These are phyloP conservation scores for Pelargonium citronellum DNA, from an alignment of 441 rosid species.

Conservation along the genomic window DNA sequence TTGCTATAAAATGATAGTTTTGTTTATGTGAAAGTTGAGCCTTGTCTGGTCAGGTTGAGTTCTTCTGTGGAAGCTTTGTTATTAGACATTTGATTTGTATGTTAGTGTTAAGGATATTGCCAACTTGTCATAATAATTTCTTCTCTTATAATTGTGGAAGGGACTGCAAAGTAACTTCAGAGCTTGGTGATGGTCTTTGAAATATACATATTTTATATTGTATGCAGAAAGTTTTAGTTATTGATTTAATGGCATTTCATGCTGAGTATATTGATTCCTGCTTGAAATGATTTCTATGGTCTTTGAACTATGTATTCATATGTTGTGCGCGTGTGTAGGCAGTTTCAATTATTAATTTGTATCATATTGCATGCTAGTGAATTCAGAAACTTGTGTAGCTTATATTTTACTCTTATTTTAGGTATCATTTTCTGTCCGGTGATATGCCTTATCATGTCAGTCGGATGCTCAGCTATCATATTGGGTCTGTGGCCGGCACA, in stretches of 20 bases:
- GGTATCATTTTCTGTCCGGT: conserved; percentile 68
- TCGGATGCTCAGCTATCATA: conserved; percentile 64
- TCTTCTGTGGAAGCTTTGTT: background rate
- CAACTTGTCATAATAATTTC: no score
- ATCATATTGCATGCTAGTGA: background rate
- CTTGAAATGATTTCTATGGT: no score
- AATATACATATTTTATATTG: background rate
- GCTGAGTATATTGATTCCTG: background rate
- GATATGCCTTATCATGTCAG: conserved; percentile 50
- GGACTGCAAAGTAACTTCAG: background rate
- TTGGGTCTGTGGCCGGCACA: conserved; percentile 74
- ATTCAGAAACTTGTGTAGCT: background rate
- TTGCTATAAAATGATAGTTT: background rate
- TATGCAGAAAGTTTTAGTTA: no score
- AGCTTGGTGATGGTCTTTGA: background rate
- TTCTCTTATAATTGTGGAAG: no score
- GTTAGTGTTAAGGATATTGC: no score
- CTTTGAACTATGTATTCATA: no score
- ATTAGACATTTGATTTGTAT: conserved; percentile 4
- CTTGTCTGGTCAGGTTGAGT: background rate
- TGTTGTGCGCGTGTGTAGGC: no score
- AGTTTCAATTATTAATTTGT: no score
- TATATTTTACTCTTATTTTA: conserved; percentile 25
- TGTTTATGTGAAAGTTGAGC: background rate
- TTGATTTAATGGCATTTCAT: background rate